Evolutionary conservation across 257 asterid species (phyloP), one percentile per base, ranked within the genome.

Genomic region (Solanum pimpinellifolium): DNA sequence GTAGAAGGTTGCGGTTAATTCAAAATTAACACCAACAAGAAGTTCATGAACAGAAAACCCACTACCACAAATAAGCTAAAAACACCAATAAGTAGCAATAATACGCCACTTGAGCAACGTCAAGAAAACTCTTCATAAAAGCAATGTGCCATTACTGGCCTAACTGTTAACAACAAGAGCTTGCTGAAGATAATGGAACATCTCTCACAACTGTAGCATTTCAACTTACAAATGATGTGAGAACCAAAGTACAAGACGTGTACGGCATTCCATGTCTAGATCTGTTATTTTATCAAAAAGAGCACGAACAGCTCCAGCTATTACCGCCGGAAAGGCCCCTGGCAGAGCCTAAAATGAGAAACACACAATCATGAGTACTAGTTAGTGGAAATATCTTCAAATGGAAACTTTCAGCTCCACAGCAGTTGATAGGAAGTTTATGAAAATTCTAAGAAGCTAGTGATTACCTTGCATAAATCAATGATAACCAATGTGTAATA

Each of bases 251-350:
- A 97, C 91, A 72, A 97, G 97, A 86, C 98, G 99, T 42, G 94
- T 94, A 41, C 97, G 93, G 89, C 99, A 96, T 89, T 97, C 99
- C 99, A 97, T 97, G 89, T 97, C 99, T 85, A 97, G 81, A 83
- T 96, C 98, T 89, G 96, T 93, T 90, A 97, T 96, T 92, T 89
- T 95, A 83, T 97, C 98, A 89, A 96, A 97, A 88, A 96, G 99
- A 78, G 96, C 93, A 75, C 99, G 99, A 73, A 97, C 99, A 65
- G 99, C 99, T 89, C 99, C 98, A 1, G 99, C 99, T 66, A 97
- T 95, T 87, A 97, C 99, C 68, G 98, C 97, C 11, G 99, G 99
- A 91, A 97, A 97, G 89, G 99, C 99, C 90, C 99, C 99, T 27
- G 99, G 99, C 92, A 97, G 98, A 90, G 99, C 99, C 99, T 97